Evolutionary conservation across 1,284 basidiomycete genomes (phyloP).

Genomic region (Malassezia nana): DNA sequence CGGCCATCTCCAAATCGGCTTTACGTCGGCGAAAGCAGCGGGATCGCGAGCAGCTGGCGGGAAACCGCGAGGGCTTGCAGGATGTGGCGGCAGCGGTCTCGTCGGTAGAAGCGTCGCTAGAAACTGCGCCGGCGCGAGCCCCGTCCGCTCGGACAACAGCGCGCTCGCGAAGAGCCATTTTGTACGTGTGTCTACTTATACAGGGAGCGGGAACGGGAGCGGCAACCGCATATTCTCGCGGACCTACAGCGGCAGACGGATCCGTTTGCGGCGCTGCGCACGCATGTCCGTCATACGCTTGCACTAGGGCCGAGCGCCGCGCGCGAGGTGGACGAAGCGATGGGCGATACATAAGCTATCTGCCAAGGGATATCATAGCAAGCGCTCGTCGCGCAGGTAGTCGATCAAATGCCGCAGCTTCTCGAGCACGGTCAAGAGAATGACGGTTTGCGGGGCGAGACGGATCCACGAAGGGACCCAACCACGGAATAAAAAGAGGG

Average conservation of each 20-base stretch:
- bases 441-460: slow-evolving; percentile 43
- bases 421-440: slow-evolving; percentile 43
- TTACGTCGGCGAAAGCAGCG: slow-evolving; percentile 32
- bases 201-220: slow-evolving; percentile 24
- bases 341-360: background rate
- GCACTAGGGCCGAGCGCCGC: background rate
- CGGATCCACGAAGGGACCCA: slow-evolving; percentile 54
- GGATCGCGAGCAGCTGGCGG: slow-evolving; percentile 33
- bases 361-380: background rate
- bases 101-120: background rate
- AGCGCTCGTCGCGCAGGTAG: slow-evolving; percentile 12
- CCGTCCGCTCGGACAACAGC: background rate
- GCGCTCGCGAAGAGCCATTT: background rate
- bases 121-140: background rate
- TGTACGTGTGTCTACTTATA: slow-evolving; percentile 4
- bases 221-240: slow-evolving; percentile 33
- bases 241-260: slow-evolving; percentile 30
- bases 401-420: slow-evolving; percentile 37
- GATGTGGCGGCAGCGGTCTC: slow-evolving; percentile 25
- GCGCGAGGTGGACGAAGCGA: slow-evolving; percentile 2
- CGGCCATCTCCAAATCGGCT: slow-evolving; percentile 27
- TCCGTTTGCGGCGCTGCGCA: slow-evolving; percentile 40
- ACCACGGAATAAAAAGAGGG: slow-evolving; percentile 54
- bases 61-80: slow-evolving; percentile 31
- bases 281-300: slow-evolving; percentile 38